Base-by-base conservation (phyloP, 139 green algal species). In the Trebouxia sp. region DNA sequence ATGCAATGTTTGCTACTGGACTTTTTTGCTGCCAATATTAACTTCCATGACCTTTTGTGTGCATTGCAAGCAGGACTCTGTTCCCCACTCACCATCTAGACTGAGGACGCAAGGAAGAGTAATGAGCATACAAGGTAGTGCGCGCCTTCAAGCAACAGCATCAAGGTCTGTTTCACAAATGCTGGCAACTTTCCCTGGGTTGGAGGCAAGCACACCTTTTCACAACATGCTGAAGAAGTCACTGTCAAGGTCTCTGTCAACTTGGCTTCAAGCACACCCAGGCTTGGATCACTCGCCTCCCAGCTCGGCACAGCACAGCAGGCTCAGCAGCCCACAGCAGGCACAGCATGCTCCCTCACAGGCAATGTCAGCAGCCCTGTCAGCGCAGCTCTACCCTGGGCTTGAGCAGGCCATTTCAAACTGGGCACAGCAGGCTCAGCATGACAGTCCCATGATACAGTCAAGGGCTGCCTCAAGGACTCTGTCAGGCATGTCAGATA, bases 391-490 rank as follows among this genome's bases (percentile, higher is more conserved):
- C 30, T 69, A 69, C 24, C 58, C 58, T 43, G 58, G 58, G 11
- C 41, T 69, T 28, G 58, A 69, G 58, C 58, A 10, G 7, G 58
- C 58, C 11, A 69, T 69, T 17, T 69, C 58, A 69, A 41, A 69
- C 58, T 69, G 58, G 58, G 58, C 9, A n/a, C 58, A 69, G 58
- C 58, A 69, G 0, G 55, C 55, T 32, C 22, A 65, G 55, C 55
- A 65, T 28, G n/a, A 32, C 55, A 30, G n/a, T n/a, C n/a, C n/a
- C n/a, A n/a, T n/a, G n/a, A n/a, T n/a, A n/a, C n/a, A n/a, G n/a
- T n/a, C n/a, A n/a, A n/a, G n/a, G n/a, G n/a, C n/a, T n/a, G n/a
- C n/a, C 47, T 42, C 28, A 69, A 41, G 30, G 30, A 11, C 12
- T 10, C 39, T 69, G 30, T 69, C 58, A 24, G 30, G 58, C 30